Evolutionary conservation across 148 eudicot species (phyloP).

Genomic region (Chenopodium formosanum): DNA sequence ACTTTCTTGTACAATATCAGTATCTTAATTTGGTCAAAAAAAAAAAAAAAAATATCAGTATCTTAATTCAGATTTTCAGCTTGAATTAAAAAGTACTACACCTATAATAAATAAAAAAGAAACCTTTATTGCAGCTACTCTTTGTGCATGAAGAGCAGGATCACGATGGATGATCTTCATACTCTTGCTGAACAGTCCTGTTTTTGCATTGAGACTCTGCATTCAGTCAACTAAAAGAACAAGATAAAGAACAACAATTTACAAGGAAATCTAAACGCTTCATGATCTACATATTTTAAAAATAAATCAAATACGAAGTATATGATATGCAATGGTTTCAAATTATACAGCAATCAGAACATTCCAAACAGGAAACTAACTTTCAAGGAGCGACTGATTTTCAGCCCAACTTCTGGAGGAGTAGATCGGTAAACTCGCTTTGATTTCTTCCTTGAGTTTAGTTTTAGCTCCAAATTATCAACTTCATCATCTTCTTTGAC

Average conservation of each 20-base stretch:
- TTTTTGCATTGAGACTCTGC: conserved; percentile 98
- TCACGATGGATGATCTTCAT: conserved; percentile 92
- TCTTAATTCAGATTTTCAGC: neutral
- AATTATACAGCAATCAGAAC: neutral
- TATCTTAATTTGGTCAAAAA: neutral
- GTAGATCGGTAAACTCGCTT: conserved; percentile 78
- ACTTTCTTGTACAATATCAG: too few species aligned
- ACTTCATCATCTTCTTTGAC: conserved; percentile 96
- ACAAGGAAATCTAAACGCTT: neutral
- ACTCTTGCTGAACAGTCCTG: conserved; percentile 88
- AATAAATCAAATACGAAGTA: neutral
- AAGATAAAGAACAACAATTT: conserved; percentile 27
- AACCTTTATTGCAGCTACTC: conserved; percentile 96
- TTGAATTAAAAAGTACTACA: neutral
- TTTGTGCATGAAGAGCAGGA: conserved; percentile 82
- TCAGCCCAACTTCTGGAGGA: conserved; percentile 77
- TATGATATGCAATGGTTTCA: neutral
- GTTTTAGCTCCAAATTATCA: conserved; percentile 73
- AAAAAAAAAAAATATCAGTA: neutral
- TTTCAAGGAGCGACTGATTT: conserved; percentile 93
- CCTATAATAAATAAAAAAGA: neutral
- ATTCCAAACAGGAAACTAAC: conserved; percentile 48
- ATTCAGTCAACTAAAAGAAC: conserved; percentile 78
- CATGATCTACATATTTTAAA: neutral
- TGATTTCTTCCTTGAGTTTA: conserved; percentile 55